Evolutionary conservation across 2,329 filamentous ascomycete species (phyloP), one percentile per base, ranked within the genome.

Genomic region (Harringtonia lauricola): DNA sequence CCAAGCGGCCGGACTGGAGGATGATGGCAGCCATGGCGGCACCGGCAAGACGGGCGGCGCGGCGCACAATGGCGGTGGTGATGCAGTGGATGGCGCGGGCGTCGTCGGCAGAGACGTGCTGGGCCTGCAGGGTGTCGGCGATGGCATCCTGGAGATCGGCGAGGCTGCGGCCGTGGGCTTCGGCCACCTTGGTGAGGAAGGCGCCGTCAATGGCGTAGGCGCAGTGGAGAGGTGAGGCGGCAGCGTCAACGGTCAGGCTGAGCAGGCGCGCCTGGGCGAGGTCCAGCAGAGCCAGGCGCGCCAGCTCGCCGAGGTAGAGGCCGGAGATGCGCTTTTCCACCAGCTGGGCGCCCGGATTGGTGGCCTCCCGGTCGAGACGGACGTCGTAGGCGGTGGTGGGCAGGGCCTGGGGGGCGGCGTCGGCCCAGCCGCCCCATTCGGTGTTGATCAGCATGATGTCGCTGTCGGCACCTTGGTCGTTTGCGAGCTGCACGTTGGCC

Each of bases 321-420:
- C 92, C 92, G 0, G 87, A 94, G n/a, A 96, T 83, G 38, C 89
- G 83, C 73, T 98, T 98, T 68, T 98, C 92, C 57, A 96, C 95
- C 85, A 95, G 95, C 60, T 98, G 92, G 49, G 92, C 78, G 17
- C 92, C 90, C 0, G 87, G 88, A 63, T 98, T 95, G 52, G 86
- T 79, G 51, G 82, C 90, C 47, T 81, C 76, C 41, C 68, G 67
- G 61, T 98, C 90, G 22, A 98, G 71, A 43, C 78, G 72, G 41
- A 69, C 66, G 58, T 98, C 92, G 66, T 88, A 95, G 0, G 76
- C 69, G 0, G 89, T 96, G 53, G 79, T 81, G 36, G 90, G 90
- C 33, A 96, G 72, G 22, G 94, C 84, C 53, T 81, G 84, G 51
- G 95, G 76, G 52, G 83, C 76, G 65, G 95, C 96, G 64, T 98